Evolutionary conservation across 2,329 filamentous ascomycete species (phyloP), one percentile per base, ranked within the genome.

Genomic region (Xenosphaeropsis pyriputrescens): DNA sequence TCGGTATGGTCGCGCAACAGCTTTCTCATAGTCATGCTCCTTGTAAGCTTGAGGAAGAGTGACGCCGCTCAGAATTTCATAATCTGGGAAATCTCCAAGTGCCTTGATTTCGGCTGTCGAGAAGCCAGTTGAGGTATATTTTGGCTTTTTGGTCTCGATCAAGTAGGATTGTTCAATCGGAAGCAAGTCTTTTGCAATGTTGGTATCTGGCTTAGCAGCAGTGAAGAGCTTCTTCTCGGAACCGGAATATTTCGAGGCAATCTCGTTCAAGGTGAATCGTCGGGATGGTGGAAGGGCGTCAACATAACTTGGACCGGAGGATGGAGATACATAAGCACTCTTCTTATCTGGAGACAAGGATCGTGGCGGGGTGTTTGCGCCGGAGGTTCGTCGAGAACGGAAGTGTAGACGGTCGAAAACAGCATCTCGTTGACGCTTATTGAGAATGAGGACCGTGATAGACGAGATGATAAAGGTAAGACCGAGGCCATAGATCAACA

Each of bases 71-170:
- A 93, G 60, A 2, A 65, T 60, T 5, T 83, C 72, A 54, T 93
- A 93, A 52, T 89, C 75, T 0, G 85, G 84, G 40, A 93, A 93
- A 46, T 81, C 67, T 0, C 84, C 84, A 2, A 93, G 59, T 1
- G 68, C 67, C 39, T 69, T 70, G 44, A 93, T 67, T 39, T 93
- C 83, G 2, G 67, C 65, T 0, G 78, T 64, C 0, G 79, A 79
- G 49, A 88, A 79, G 1, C 79, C 82, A 32, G 72, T 85, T 2
- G 72, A 73, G 2, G 74, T 76, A 50, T 69, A 78, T 18, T 62
- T 63, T 11, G 47, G 42, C 6, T 40, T 41, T 14, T 44, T 41
- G 29, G 47, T 45, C 2, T 51, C 45, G 12, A 51, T 38, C n/a
- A 34, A 40, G 38, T 53, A 55, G 15, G 46, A 44, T 15, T 41